These are phyloP conservation scores for Neurospora sp. DNA, from an alignment of 2,329 filamentous ascomycete genomes.

Conservation along the genomic window DNA sequence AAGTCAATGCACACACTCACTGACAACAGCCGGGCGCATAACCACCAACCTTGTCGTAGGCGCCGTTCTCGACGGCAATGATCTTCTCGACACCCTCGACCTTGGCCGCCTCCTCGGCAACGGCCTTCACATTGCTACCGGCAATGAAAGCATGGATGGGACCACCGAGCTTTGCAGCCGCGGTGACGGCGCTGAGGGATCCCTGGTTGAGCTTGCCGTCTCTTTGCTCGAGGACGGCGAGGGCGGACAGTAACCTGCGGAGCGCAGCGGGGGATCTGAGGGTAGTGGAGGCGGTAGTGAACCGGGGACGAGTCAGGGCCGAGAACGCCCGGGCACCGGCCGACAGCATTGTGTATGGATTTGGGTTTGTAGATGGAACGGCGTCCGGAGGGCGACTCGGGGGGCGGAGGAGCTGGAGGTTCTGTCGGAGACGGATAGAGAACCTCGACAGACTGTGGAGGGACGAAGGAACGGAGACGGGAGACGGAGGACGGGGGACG, in stretches of 20 bases:
- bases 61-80: slow-evolving; percentile 74
- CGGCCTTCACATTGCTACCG: slow-evolving; percentile 63
- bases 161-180: slow-evolving; percentile 78
- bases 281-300: slow-evolving; percentile 5
- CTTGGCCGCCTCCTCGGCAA: slow-evolving; percentile 78
- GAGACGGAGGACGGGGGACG: not conserved
- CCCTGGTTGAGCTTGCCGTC: slow-evolving; percentile 77
- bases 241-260: slow-evolving; percentile 68
- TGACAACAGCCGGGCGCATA: not conserved
- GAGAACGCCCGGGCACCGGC: slow-evolving; percentile 23
- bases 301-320: slow-evolving; percentile 19
- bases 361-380: slow-evolving; percentile 5
- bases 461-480: not conserved
- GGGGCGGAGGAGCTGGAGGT: not conserved
- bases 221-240: slow-evolving; percentile 86
- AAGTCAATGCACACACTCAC: slow-evolving; percentile 4
- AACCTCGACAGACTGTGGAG: not conserved
- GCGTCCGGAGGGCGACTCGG: not conserved
- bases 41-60: slow-evolving; percentile 72
- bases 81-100: slow-evolving; percentile 87
- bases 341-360: slow-evolving; percentile 14
- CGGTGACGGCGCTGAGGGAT: slow-evolving; percentile 76
- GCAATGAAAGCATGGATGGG: slow-evolving; percentile 80
- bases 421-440: not conserved
- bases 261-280: slow-evolving; percentile 38